phyloP scores from a whole-genome alignment of 306 rosid species.

The Quercus suber region DNA sequence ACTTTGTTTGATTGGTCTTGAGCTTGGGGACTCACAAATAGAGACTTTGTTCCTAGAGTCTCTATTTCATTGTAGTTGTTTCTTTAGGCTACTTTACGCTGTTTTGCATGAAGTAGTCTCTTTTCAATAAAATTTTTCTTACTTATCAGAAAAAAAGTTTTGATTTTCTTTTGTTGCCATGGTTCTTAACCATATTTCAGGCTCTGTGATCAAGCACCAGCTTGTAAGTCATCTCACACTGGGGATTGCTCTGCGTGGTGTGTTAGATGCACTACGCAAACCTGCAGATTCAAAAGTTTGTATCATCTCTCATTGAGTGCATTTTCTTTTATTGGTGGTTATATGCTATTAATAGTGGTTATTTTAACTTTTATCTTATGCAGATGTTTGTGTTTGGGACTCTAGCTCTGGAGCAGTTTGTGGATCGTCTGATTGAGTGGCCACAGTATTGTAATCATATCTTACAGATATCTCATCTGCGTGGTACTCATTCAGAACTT shows the following conservation, averaged over 20 bases:
- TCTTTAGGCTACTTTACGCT: too few species aligned
- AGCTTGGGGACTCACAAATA: too few species aligned
- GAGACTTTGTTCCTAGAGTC: too few species aligned
- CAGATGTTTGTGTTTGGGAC: conserved; percentile 98
- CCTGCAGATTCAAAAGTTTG: conserved; percentile 98
- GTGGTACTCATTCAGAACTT: conserved; percentile 72
- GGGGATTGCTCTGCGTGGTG: conserved; percentile 94
- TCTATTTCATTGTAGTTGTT: too few species aligned
- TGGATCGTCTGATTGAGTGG: conserved; percentile 97
- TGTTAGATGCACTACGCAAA: conserved; percentile 95
- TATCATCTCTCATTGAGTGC: conserved; percentile 9
- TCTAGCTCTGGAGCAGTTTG: conserved; percentile 94
- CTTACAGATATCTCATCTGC: conserved; percentile 92
- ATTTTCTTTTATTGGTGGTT: conserved; percentile 17
- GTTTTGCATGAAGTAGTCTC: too few species aligned
- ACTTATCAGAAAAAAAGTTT: neutral
- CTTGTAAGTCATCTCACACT: conserved; percentile 92
- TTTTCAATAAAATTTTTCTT: too few species aligned
- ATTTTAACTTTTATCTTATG: conserved; percentile 12
- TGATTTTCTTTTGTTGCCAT: neutral
- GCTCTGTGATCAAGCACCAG: conserved; percentile 88
- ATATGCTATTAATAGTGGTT: conserved; percentile 22
- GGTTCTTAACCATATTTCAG: conserved; percentile 34
- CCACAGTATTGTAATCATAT: conserved; percentile 99
- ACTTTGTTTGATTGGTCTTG: too few species aligned